Evolutionary conservation across 805 yeast genomes (phyloP).

Genomic region (Kodamaea lidongshanica): DNA sequence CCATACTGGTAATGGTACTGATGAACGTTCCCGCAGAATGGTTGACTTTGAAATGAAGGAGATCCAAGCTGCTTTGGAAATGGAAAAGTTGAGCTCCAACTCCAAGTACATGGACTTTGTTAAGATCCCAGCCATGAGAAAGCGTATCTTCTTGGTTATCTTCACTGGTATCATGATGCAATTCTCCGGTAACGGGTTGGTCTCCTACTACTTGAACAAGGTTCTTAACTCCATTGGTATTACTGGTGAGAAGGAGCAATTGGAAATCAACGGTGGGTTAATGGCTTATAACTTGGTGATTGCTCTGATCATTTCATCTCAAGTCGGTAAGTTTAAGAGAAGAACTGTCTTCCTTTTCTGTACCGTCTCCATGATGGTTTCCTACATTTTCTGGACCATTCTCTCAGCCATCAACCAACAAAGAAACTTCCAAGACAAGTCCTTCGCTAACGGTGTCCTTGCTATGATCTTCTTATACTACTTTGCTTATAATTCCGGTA

Average conservation of each 20-base stretch:
- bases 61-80: constrained; percentile 24
- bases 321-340: constrained; percentile 24
- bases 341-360: constrained; percentile 32
- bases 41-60: constrained; percentile 21
- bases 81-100: constrained; percentile 29
- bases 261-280: constrained; percentile 46
- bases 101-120: constrained; percentile 36
- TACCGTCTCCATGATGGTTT: constrained; percentile 28
- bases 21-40: constrained; percentile 14
- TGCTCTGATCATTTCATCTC: constrained; percentile 17
- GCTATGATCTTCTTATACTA: constrained; percentile 47
- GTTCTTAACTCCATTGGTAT: constrained; percentile 51
- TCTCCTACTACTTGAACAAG: constrained; percentile 44
- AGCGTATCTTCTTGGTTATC: constrained; percentile 32
- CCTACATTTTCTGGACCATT: constrained; percentile 39
- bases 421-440: constrained; percentile 33
- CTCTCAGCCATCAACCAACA: constrained; percentile 42
- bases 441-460: constrained; percentile 40
- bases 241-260: constrained; percentile 39
- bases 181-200: constrained; percentile 47
- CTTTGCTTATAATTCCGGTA: constrained; percentile 36
- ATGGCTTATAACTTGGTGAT: constrained; percentile 41
- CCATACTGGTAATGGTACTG: constrained; percentile 36
- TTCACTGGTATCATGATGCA: constrained; percentile 36
- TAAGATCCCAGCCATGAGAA: constrained; percentile 33